phyloP scores from a whole-genome alignment of 768 basidiomycete species.

The Pisolithus marmoratus region DNA sequence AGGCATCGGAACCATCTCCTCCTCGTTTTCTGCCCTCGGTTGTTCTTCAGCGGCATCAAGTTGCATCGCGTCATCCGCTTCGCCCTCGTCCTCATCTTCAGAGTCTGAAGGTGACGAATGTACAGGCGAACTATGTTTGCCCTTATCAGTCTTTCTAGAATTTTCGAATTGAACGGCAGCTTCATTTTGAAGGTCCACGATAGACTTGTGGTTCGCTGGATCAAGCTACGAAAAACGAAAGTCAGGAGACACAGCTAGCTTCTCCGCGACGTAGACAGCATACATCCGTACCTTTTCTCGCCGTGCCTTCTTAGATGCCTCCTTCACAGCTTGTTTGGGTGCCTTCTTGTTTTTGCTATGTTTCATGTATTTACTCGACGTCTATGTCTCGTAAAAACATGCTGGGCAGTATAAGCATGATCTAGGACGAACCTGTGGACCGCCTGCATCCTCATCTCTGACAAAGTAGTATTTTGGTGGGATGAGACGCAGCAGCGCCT shows the following conservation, averaged over 20 bases:
- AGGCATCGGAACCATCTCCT: constrained; percentile 57
- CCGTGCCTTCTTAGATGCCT: constrained; percentile 84
- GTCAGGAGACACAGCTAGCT: not conserved
- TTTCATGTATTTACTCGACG: constrained; percentile 71
- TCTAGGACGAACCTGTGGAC: not conserved
- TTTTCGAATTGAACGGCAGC: constrained; percentile 27
- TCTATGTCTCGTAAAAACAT: constrained; percentile 22
- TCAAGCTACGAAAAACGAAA: constrained; percentile 58
- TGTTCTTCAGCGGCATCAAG: constrained; percentile 28
- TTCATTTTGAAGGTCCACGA: constrained; percentile 69
- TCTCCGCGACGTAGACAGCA: not conserved
- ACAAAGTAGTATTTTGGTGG: constrained; percentile 83
- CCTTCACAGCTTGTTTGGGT: constrained; percentile 82
- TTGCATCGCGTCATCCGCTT: constrained; percentile 18
- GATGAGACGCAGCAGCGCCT: constrained; percentile 75
- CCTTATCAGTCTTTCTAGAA: constrained; percentile 25
- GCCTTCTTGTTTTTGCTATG: constrained; percentile 83
- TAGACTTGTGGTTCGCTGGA: constrained; percentile 80
- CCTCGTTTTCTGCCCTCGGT: constrained; percentile 22
- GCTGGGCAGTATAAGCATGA: not conserved
- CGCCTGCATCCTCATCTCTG: constrained; percentile 9
- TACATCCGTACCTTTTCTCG: constrained; percentile 61
- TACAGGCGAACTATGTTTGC: constrained; percentile 42
- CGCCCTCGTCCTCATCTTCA: constrained; percentile 24
- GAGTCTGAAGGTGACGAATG: constrained; percentile 21